phyloP scores from a whole-genome alignment of 2,329 filamentous ascomycete species.

The Fusarium caatingaense region DNA sequence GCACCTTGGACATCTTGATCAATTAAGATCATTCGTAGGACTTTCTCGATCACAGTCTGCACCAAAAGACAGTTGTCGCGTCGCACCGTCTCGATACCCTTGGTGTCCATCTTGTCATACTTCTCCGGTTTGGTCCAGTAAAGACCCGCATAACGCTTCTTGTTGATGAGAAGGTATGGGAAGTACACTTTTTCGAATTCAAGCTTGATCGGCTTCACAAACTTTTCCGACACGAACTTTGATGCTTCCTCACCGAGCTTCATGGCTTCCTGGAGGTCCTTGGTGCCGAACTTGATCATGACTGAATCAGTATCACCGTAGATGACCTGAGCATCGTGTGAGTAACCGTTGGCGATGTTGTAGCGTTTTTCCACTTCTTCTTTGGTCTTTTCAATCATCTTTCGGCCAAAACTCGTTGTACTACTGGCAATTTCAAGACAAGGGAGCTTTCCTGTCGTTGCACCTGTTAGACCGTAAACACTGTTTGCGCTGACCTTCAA shows the following conservation, averaged over 20 bases:
- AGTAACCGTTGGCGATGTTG: slow-evolving; percentile 93
- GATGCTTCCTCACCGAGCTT: slow-evolving; percentile 94
- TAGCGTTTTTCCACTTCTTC: slow-evolving; percentile 92
- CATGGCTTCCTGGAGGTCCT: slow-evolving; percentile 89
- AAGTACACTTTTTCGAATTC: slow-evolving; percentile 99
- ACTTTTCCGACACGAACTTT: slow-evolving; percentile 88
- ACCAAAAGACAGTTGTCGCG: slow-evolving; percentile 96
- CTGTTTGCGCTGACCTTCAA: slow-evolving; percentile 98
- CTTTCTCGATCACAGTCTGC: slow-evolving; percentile 97
- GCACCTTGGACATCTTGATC: slow-evolving; percentile 90
- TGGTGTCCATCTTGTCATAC: slow-evolving; percentile 99
- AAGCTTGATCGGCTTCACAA: slow-evolving; percentile 96
- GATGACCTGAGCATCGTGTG: slow-evolving; percentile 94
- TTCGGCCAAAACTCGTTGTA: slow-evolving; percentile 94
- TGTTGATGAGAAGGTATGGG: slow-evolving; percentile 98
- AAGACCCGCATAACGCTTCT: slow-evolving; percentile 97
- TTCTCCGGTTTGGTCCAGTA: slow-evolving; percentile 97
- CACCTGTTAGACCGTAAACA: slow-evolving; percentile 96
- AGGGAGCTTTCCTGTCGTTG: slow-evolving; percentile 93
- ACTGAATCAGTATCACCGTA: slow-evolving; percentile 99
- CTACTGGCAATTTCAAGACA: slow-evolving; percentile 96
- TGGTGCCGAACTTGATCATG: slow-evolving; percentile 98
- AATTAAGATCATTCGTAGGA: slow-evolving; percentile 93
- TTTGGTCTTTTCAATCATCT: slow-evolving; percentile 99
- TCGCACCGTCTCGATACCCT: slow-evolving; percentile 97